These are phyloP conservation scores for Acer saccharum DNA, from an alignment of 345 rosid genomes.

Conservation along the genomic window DNA sequence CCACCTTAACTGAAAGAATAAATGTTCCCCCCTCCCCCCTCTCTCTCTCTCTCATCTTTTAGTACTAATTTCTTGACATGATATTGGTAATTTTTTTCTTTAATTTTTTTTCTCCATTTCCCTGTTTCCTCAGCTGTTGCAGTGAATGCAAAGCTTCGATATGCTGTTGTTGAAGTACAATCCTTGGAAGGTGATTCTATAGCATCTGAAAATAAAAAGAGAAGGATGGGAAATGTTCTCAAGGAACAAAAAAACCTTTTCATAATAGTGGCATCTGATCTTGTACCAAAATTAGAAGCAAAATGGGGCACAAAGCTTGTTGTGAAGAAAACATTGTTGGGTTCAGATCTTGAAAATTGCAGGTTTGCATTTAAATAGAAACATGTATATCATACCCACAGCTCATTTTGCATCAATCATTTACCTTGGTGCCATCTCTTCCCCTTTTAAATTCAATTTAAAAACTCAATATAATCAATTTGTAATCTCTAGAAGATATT, in stretches of 20 bases:
- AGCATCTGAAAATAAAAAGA: slow-evolving; percentile 48
- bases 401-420: neutral
- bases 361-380: slow-evolving; percentile 48
- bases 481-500: slow-evolving; percentile 3
- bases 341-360: slow-evolving; percentile 91
- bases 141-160: slow-evolving; percentile 84
- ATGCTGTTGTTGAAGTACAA: slow-evolving; percentile 77
- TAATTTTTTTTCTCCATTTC: neutral
- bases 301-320: slow-evolving; percentile 82
- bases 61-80: neutral
- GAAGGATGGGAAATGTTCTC: slow-evolving; percentile 62
- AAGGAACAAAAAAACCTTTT: slow-evolving; percentile 59
- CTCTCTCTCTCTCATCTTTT: too few relatives aligned
- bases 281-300: slow-evolving; percentile 73
- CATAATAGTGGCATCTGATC: slow-evolving; percentile 77
- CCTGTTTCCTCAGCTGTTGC: slow-evolving; percentile 73
- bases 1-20: neutral
- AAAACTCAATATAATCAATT: slow-evolving; percentile 8
- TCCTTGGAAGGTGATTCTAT: slow-evolving; percentile 47
- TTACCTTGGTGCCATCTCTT: neutral
- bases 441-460: neutral
- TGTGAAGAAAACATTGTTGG: slow-evolving; percentile 62
- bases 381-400: neutral
- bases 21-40: neutral
- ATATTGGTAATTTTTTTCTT: neutral